Base-by-base conservation (phyloP, 139 green algal species). In the Desmodesmus armatus region DNA sequence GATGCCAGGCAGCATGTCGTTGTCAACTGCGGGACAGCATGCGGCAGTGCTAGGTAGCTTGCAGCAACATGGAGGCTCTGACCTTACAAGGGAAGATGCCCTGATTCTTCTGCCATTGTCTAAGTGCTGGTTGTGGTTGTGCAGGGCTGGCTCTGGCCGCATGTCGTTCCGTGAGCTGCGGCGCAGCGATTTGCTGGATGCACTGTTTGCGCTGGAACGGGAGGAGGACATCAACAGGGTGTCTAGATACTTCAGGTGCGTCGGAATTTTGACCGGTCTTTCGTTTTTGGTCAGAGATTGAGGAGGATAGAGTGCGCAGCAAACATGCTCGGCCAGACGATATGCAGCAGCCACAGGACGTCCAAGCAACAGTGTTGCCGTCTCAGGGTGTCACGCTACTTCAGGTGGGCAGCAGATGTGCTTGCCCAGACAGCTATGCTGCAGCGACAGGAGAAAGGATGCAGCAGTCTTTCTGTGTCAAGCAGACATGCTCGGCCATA, bases 141-240 rank as follows among this genome's bases (percentile, higher is more conserved):
- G 25, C 69, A 82, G 76, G 76, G 53, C 76, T 72, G 93, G 95
- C 75, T 94, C 87, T 60, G 96, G 96, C 13, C 78, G 88, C 29
- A 94, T 99, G 60, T 92, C 87, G 37, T 90, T 95, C 67, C 82
- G 94, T 21, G 97, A 99, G 89, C 86, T 99, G 41, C 94, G 94
- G 63, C 90, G 92, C n/a, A 93, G 93, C 29, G 95, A 98, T 80
- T 77, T 99, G 55, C 80, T 99, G 51, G 89, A 94, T 25, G 93
- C 94, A 3, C 90, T 99, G 87, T 85, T 91, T 33, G 82, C 94
- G 65, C 90, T 99, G 79, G 97, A 99, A 74, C 85, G 91, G 39
- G 94, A 99, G 84, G 94, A 97, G 83, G 97, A 99, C 91, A 98
- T 99, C 90, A 99, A 99, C 93, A 91, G 93, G 73, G 89, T 93